A percentile compares a stretch with the other conserved stretches of the same genome.
Conservation (phyloP, 345 rosid genomes). For the Rhizophora apiculata region DNA sequence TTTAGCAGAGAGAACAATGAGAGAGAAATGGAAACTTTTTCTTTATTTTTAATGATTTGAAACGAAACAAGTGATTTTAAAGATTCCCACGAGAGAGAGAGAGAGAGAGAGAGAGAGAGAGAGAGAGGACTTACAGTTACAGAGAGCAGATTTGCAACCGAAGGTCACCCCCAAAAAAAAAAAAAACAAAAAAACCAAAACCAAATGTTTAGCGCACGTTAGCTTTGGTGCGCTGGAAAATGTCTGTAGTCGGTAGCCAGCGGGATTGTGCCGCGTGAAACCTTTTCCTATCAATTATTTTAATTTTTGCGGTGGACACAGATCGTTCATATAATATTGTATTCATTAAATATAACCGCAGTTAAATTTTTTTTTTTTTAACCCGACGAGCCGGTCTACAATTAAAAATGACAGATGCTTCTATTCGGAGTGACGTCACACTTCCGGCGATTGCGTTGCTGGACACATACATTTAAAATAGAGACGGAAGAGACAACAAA, state of each 20-base stretch:
- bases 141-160: neutral
- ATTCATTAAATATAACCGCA: no score
- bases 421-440: neutral
- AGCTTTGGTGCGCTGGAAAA: slow-evolving; percentile 26
- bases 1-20: neutral
- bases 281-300: no score
- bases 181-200: neutral
- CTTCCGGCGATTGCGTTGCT: slow-evolving; percentile 17
- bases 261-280: slow-evolving; percentile 43
- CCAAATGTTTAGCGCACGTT: slow-evolving; percentile 24
- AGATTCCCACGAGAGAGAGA: neutral
- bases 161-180: no score
- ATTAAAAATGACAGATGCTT: no score
- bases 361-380: no score
- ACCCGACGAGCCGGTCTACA: no score
- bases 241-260: slow-evolving; percentile 57
- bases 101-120: neutral
- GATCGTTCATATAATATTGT: no score
- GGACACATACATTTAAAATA: no score
- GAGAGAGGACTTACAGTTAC: neutral
- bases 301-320: no score
- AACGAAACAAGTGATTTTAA: neutral
- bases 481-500: no score
- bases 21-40: neutral
- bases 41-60: neutral